Base-by-base conservation (phyloP, 345 rosid species). In the Salix suchowensis region DNA sequence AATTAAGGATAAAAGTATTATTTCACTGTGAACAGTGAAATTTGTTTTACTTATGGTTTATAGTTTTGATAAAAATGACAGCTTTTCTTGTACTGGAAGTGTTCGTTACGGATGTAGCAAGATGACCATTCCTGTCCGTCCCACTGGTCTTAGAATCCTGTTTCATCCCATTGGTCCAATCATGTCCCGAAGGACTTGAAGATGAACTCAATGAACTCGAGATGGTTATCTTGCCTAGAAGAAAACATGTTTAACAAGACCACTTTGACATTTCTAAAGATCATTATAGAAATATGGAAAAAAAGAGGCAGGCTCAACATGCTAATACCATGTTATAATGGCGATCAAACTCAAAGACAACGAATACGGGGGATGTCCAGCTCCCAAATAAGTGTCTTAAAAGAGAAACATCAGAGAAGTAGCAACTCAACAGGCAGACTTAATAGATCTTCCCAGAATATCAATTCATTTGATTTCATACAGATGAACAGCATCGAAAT, bases 401-500 rank as follows among this genome's bases (percentile, higher is more conserved):
- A 42, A 7, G 40, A 46, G 32, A 7, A 36, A 60, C 24, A 15
- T 6, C 40, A 37, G 46, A 52, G 19, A 76, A 24, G 54, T 24
- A 48, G 16, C 28, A 34, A 44, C 4, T 21, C 66, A 58, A 55
- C 67, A 24, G 5, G 64, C 64, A n/a, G 64, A 23, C 28, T 9
- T 12, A 7, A 58, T 23, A n/a, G 64, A 40, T 44, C 48, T 70
- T 74, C 50, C 73, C 67, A 3, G 8, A 60, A 40, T 26, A 37
- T 52, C 40, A 60, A 74, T 74, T 83, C 85, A 81, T 87, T 83
- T 52, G 77, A 72, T 76, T 55, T 52, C 67, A 68, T 67, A 42
- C 4, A 67, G 40, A 32, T 69, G 73, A 69, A 34, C 70, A 69
- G 75, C 36, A 76, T 73, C 77, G 50, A 74, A n/a, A 70, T 89